phyloP scores from a whole-genome alignment of 345 rosid genomes.

The Populus ilicifolia region DNA sequence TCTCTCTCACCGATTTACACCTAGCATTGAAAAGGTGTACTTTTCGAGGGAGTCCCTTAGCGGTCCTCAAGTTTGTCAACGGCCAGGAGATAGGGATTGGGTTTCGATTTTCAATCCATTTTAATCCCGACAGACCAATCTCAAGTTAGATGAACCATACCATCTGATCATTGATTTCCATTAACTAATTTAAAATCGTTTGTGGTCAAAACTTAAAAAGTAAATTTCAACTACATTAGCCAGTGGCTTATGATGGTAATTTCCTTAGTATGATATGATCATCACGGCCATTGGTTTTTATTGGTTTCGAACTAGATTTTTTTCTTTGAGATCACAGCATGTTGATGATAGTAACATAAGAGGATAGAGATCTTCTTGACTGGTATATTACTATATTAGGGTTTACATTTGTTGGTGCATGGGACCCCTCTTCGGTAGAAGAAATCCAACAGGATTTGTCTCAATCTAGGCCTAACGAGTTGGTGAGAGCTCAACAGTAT shows the following conservation, averaged over 20 bases:
- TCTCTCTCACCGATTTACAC: not conserved
- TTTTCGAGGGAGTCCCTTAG: not conserved
- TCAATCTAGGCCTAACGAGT: not conserved
- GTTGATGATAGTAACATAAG: not conserved
- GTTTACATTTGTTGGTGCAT: not conserved
- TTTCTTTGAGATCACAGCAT: not conserved
- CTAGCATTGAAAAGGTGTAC: not conserved
- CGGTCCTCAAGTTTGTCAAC: not conserved
- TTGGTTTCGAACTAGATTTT: not conserved
- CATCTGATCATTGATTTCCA: conserved; percentile 29
- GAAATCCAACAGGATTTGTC: not conserved
- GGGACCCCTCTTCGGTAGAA: not conserved
- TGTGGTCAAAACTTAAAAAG: not conserved
- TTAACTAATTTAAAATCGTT: not conserved
- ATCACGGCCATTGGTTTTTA: not conserved
- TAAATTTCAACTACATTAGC: not conserved
- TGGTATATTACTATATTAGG: not conserved
- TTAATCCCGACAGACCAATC: conserved; percentile 10
- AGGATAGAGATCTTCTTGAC: not conserved
- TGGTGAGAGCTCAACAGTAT: conserved; percentile 16
- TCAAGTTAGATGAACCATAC: conserved; percentile 35
- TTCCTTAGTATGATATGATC: not conserved
- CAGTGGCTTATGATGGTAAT: not conserved
- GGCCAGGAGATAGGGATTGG: conserved; percentile 6
- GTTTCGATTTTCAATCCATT: not conserved